Base-by-base conservation (phyloP, 768 basidiomycete species). In the Paxillus involutus region DNA sequence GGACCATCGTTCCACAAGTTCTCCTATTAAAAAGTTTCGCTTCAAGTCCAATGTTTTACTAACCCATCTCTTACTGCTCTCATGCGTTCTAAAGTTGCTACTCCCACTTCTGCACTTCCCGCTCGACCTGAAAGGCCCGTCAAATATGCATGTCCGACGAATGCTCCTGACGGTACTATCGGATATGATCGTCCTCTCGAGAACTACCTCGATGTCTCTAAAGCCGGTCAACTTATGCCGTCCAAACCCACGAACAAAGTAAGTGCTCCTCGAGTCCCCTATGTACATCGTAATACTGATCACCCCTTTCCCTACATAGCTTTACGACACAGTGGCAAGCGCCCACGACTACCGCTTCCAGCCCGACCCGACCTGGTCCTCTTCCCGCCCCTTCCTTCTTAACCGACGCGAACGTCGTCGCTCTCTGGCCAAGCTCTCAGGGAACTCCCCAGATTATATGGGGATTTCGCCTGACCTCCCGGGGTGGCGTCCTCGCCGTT, bases 301-400 rank as follows among this genome's bases (percentile, higher is more conserved):
- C 51, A 44, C 21, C n/a, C 44, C 19, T 16, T 3, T 51, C 19
- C 33, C 50, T 11, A 49, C 49, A 7, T 44, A 70, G 69, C 62
- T 72, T 32, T 70, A 72, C 46, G 61, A 69, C 9, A 53, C 70
- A 14, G 47, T 72, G 13, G 70, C 68, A 35, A 53, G 47, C 41
- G 59, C 64, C 3, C 60, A 68, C 26, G 70, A 71, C 59, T 41
- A 55, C 33, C 62, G 42, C 32, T 64, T 58, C 49, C 42, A 53
- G 17, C 40, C 59, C 24, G 29, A 51, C 55, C 60, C 41, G 3
- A 50, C 55, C 21, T 43, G 48, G 46, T n/a, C 57, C 9, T 45
- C 51, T 13, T 49, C 53, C 37, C 57, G 56, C 41, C 59, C 57
- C 12, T 33, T 59, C 16, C n/a, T 51, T 19, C 45, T 51, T 47